Evolutionary conservation across 257 asterid genomes (phyloP).

Genomic region (Solanum pinnatisectum): DNA sequence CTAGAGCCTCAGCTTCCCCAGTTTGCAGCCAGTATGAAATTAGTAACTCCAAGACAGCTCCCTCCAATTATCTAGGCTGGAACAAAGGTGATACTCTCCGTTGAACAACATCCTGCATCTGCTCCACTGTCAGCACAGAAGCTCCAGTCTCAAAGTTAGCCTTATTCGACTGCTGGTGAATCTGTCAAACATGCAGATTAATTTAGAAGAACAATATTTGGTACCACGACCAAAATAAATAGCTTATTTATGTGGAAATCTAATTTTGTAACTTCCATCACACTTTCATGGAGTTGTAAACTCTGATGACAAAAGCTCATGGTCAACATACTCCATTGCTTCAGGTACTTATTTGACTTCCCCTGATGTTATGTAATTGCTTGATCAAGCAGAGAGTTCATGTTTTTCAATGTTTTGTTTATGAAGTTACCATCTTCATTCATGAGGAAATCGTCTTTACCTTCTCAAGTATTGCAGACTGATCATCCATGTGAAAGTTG

Average conservation of each 20-base stretch:
- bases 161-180: conserved; percentile 66
- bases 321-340: neutral
- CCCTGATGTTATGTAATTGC: neutral
- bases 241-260: neutral
- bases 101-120: conserved; percentile 61
- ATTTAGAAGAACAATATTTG: neutral
- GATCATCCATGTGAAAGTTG: conserved; percentile 60
- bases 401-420: neutral
- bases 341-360: neutral
- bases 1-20: too few relatives aligned
- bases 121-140: conserved; percentile 48
- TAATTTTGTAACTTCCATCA: neutral
- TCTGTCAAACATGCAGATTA: conserved; percentile 25
- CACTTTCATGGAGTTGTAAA: neutral
- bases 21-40: neutral
- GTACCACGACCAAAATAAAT: neutral
- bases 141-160: conserved; percentile 60
- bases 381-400: neutral
- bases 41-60: neutral
- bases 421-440: neutral
- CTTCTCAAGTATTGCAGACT: conserved; percentile 77
- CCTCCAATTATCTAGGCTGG: conserved; percentile 29
- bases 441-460: conserved; percentile 11
- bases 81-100: conserved; percentile 61
- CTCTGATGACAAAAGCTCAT: neutral